Evolutionary conservation across 1,284 basidiomycete genomes (phyloP), one percentile per base, ranked within the genome.

Genomic region (Vanrija pseudolonga): DNA sequence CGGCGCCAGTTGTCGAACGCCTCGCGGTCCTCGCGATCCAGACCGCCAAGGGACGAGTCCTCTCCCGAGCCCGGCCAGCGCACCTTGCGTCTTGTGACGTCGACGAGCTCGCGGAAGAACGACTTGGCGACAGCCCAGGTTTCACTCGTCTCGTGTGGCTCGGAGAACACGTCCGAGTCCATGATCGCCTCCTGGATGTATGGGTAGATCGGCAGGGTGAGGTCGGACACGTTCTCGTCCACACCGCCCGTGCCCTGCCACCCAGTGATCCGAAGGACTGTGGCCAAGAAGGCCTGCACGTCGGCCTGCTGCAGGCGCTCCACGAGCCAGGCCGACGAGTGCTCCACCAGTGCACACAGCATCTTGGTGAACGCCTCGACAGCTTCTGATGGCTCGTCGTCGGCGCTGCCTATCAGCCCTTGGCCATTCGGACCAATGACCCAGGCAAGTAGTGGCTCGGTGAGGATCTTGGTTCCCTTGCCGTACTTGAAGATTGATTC

Each of bases 121-220:
- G 81, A 83, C 60, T 85, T 86, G 22, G 88, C 85, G 23, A 90
- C 79, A 6, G 74, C 77, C 77, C 80, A 80, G 45, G 69, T 60
- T 12, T 66, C 60, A 2, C 65, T 62, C 4, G 67, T 68, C 15
- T 72, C 74, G 51, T 84, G 82, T 53, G 73, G 69, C 28, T 78
- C 76, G 17, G 81, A 84, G 59, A 76, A 76, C 45, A 68, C 61
- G 14, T 89, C 85, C 11, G 83, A 82, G 47, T 81, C 84, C 86
- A 89, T 90, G 32, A 95, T 75, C 2, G 88, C 84, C 71, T 95
- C 91, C 72, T 94, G 91, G 55, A 93, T 83, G 23, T 89, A 78
- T 59, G 90, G 91, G 86, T 91, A 95, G 63, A 92, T 91, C 0
- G 84, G 84, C 3, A 93, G 80, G 1, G 87, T 88, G 79, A 89